Conservation (phyloP, 2,329 filamentous ascomycete species). For the Colletotrichum neosansevieriae region DNA sequence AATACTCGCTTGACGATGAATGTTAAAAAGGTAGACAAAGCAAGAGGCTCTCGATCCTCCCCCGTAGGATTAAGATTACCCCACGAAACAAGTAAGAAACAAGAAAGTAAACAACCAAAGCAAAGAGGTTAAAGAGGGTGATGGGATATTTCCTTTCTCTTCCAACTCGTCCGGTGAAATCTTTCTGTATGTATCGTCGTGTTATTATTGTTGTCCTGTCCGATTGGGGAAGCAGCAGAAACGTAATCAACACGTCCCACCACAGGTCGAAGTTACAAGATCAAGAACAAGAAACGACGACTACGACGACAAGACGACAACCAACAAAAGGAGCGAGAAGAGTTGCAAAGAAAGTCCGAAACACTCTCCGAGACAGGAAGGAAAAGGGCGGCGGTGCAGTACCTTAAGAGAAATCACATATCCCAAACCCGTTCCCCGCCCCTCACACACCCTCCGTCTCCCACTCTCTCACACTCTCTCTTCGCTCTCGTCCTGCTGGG, state of each 20-base stretch:
- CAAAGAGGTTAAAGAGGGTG: slow-evolving; percentile 1
- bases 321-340: slow-evolving; percentile 14
- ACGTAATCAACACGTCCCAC: slow-evolving; percentile 33
- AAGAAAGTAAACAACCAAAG: neutral
- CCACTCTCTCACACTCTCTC: neutral
- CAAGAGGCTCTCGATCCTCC: slow-evolving; percentile 26
- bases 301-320: neutral
- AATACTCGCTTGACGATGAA: neutral
- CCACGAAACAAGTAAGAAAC: neutral
- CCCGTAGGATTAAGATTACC: slow-evolving; percentile 36
- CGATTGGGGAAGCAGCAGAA: neutral
- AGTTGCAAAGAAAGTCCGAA: slow-evolving; percentile 23
- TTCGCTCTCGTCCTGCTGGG: neutral
- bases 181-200: neutral
- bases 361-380: neutral
- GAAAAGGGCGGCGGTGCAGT: slow-evolving; percentile 20
- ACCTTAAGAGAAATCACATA: slow-evolving; percentile 35
- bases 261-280: neutral
- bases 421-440: neutral
- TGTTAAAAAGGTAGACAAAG: neutral
- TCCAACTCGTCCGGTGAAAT: neutral
- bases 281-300: neutral
- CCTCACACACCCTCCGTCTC: neutral
- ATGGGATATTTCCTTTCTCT: neutral
- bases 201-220: too few relatives aligned